phyloP scores from a whole-genome alignment of 1,284 basidiomycete genomes.

The Laetiporus sulphureus region DNA sequence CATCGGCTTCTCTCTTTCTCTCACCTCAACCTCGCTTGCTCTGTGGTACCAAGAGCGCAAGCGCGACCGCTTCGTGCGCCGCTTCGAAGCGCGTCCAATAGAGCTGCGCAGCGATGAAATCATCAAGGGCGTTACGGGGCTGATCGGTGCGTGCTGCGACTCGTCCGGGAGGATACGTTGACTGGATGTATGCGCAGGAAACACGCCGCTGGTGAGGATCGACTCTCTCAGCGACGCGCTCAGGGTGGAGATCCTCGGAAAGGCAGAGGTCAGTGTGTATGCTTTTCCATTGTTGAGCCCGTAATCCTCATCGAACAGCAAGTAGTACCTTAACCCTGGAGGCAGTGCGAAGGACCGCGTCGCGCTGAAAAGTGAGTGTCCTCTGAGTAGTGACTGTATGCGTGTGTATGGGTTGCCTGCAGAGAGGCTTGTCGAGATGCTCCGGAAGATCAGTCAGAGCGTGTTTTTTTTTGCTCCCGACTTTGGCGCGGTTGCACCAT shows the following conservation, averaged over 20 bases:
- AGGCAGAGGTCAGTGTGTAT: conserved; percentile 69
- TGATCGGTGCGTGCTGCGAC: conserved; percentile 62
- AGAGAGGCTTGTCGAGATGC: too few species aligned
- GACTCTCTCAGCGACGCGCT: conserved; percentile 86
- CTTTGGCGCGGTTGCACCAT: too few species aligned
- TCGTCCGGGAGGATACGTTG: background rate
- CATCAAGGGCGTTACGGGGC: conserved; percentile 67
- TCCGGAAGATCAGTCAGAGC: too few species aligned
- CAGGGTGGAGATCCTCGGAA: conserved; percentile 94
- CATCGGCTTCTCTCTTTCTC: conserved; percentile 63
- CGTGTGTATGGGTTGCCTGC: too few species aligned
- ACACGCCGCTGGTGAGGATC: conserved; percentile 91
- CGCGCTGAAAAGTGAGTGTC: conserved; percentile 71
- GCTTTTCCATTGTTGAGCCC: background rate
- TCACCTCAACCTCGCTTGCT: conserved; percentile 55
- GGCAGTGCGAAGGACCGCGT: conserved; percentile 98
- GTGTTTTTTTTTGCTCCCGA: too few species aligned
- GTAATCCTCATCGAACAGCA: conserved; percentile 2
- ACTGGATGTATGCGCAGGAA: conserved; percentile 46
- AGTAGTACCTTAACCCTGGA: conserved; percentile 89
- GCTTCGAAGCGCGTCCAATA: conserved; percentile 56
- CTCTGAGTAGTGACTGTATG: conserved; percentile 63
- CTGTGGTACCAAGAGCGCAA: conserved; percentile 41
- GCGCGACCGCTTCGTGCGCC: conserved; percentile 28
- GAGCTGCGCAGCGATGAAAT: conserved; percentile 73